These are phyloP conservation scores for Chlorophyllum brunneum DNA, from an alignment of 768 basidiomycete species.

Conservation along the genomic window DNA sequence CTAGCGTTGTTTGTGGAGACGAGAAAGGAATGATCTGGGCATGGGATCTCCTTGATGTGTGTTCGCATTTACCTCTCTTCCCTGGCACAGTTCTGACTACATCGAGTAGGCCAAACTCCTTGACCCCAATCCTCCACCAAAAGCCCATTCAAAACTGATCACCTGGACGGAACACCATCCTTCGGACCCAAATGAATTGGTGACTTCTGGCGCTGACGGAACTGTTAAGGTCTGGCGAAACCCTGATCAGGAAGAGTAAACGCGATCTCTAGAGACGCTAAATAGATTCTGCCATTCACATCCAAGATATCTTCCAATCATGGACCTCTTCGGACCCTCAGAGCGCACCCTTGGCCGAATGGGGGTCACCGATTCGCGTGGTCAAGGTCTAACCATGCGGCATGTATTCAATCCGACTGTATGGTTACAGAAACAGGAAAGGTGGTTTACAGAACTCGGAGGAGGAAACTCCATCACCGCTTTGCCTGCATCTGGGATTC, in stretches of 20 bases:
- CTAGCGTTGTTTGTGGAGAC: slow-evolving; percentile 80
- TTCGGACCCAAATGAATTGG: slow-evolving; percentile 72
- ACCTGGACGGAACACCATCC: slow-evolving; percentile 94
- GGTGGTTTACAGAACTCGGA: not conserved
- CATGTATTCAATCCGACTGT: not conserved
- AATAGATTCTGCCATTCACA: not conserved
- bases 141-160: slow-evolving; percentile 78
- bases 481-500: slow-evolving; percentile 46
- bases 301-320: too few species aligned
- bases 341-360: not conserved
- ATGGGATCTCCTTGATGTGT: slow-evolving; percentile 91
- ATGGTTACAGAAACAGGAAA: slow-evolving; percentile 1
- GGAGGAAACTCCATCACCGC: slow-evolving; percentile 22
- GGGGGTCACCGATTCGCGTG: not conserved
- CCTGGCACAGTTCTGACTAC: slow-evolving; percentile 5
- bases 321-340: too few species aligned
- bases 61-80: slow-evolving; percentile 12
- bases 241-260: slow-evolving; percentile 22
- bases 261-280: not conserved
- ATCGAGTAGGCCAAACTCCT: slow-evolving; percentile 60
- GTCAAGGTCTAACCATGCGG: not conserved
- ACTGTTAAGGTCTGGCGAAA: slow-evolving; percentile 86
- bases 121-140: slow-evolving; percentile 69
- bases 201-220: slow-evolving; percentile 90
- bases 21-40: slow-evolving; percentile 87